Evolutionary conservation across 225 moss, liverwort and hornwort species (phyloP), one percentile per base, ranked within the genome.

Genomic region (Pseudisothecium myosuroides): DNA sequence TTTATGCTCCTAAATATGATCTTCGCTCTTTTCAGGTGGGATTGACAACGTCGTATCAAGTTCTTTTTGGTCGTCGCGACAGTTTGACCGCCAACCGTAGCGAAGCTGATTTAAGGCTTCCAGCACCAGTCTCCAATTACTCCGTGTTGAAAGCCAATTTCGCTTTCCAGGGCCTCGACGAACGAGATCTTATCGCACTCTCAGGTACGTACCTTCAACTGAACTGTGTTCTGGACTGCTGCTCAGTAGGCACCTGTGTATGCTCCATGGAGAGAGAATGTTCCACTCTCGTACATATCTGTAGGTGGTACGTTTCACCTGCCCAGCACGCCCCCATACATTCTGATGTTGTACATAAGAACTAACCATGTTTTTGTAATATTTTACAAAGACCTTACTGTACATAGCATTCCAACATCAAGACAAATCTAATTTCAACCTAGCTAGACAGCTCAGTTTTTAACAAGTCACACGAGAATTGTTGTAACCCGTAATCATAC

Each of bases 181-280:
- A 87, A 85, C 88, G 76, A 26, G 94, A 94, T n/a, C 93, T 95
- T 54, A 47, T 95, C 62, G 83, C 91, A 12, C 93, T 95, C 86
- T 94, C 91, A 87, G 93, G 92, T 91, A 87, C 41, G 87, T 88
- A 82, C 50, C 52, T 54, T 39, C 69, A 43, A 52, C 61, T 88
- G 55, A 26, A 45, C 26, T 60, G 23, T 80, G 26, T 26, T 12
- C 12, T 34, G 24, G 27, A 65, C 34, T 26, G 26, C 50, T 73
- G 60, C 73, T 45, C 17, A 11, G 34, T 24, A 12, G 26, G 55
- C 32, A 34, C 66, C 26, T 49, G 76, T 29, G 21, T 39, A 34
- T 45, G 73, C 34, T 36, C 45, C 34, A 36, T 36, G 60, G 36
- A 73, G 37, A 73, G 37, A 83, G 47, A 27, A 41, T 69, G 32